phyloP scores from a whole-genome alignment of 179 eudicot genomes.

The Vitellaria paradoxa region DNA sequence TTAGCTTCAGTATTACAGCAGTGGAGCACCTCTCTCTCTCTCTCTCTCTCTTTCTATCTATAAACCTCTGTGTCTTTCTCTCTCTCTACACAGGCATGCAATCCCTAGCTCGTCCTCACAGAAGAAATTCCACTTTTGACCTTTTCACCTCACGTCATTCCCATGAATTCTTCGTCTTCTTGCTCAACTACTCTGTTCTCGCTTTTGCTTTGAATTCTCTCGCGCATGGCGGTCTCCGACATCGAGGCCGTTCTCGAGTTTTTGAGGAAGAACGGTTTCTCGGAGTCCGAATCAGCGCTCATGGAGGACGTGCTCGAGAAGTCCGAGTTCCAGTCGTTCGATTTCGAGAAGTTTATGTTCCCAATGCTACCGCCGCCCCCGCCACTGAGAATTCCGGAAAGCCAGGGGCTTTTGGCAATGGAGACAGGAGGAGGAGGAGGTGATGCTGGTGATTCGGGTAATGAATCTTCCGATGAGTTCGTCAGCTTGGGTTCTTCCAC shows the following conservation, averaged over 20 bases:
- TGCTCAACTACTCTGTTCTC: neutral
- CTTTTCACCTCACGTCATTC: neutral
- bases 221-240: conserved; percentile 29
- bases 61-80: neutral
- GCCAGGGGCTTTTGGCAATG: neutral
- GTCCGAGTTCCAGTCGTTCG: conserved; percentile 34
- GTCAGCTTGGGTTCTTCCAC: conserved; percentile 76
- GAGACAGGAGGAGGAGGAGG: conserved; percentile 9
- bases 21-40: conserved; percentile 7
- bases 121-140: conserved; percentile 19
- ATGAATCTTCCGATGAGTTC: conserved; percentile 64
- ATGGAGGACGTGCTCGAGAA: conserved; percentile 58
- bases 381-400: conserved; percentile 47
- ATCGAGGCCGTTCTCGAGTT: conserved; percentile 61
- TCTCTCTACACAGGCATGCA: conserved; percentile 20
- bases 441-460: conserved; percentile 34
- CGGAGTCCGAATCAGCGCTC: conserved; percentile 66
- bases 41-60: conserved; percentile 11
- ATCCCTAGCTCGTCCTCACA: too few relatives aligned
- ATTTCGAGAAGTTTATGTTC: conserved; percentile 61
- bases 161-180: neutral
- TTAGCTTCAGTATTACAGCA: conserved; percentile 19
- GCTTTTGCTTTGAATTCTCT: conserved; percentile 2
- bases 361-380: conserved; percentile 55
- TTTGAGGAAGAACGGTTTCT: conserved; percentile 57